Conservation (phyloP, 2,329 filamentous ascomycete species). For the Tolypocladium sp. region DNA sequence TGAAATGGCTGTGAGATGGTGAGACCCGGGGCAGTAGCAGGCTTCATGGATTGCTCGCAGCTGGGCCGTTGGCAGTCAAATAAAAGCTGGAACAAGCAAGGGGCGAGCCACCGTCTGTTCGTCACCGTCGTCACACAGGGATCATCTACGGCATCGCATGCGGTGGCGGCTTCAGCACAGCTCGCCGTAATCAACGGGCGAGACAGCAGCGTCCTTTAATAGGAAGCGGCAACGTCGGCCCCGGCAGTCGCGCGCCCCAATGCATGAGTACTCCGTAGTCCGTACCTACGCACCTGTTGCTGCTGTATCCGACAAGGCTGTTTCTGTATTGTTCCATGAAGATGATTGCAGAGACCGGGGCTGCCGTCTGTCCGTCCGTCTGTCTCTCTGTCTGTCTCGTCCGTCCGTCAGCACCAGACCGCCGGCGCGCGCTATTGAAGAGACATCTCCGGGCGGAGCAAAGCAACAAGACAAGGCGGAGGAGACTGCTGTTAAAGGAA, state of each 20-base stretch:
- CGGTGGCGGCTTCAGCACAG: neutral
- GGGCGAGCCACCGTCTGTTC: neutral
- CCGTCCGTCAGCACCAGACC: neutral
- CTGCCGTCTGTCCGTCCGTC: neutral
- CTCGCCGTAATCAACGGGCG: constrained; percentile 1
- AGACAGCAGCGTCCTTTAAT: neutral
- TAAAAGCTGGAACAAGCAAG: neutral
- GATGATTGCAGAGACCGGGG: neutral
- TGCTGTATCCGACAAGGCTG: neutral
- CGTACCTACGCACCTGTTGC: no score
- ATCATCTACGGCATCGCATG: neutral
- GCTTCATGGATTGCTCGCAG: neutral
- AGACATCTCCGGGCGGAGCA: neutral
- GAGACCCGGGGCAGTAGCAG: neutral
- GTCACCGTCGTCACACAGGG: neutral
- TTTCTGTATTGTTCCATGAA: neutral
- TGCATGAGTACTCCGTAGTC: no score
- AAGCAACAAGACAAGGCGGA: neutral
- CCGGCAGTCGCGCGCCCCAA: no score
- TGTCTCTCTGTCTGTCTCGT: neutral
- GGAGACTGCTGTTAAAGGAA: neutral
- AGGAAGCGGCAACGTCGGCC: neutral
- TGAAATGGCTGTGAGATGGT: constrained; percentile 58
- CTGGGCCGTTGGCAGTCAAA: neutral
- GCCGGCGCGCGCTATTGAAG: neutral